These are phyloP conservation scores for Fonsecaea monophora DNA, from an alignment of 2,329 filamentous ascomycete species.

Conservation along the genomic window DNA sequence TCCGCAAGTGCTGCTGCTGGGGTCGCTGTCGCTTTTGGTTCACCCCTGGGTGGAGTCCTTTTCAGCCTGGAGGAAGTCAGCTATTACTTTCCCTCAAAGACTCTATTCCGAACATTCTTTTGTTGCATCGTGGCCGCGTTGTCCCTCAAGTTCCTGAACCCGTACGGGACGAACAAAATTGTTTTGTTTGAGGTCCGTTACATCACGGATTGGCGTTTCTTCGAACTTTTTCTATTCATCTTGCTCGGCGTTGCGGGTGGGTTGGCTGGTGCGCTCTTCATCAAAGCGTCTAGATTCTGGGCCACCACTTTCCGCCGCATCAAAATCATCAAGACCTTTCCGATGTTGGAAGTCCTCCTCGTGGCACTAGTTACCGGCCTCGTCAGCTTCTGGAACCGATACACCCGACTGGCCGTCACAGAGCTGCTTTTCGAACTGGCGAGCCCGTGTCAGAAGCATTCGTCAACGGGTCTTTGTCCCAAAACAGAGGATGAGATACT, in stretches of 20 bases:
- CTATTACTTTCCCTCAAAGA: slow-evolving; percentile 98
- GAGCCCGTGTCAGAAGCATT: slow-evolving; percentile 79
- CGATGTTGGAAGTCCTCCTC: slow-evolving; percentile 83
- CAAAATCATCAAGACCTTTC: slow-evolving; percentile 77
- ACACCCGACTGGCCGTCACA: slow-evolving; percentile 87
- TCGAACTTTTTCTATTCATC: slow-evolving; percentile 85
- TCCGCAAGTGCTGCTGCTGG: slow-evolving; percentile 90
- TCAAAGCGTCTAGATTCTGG: slow-evolving; percentile 93
- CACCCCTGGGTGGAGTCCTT: slow-evolving; percentile 85
- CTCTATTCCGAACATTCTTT: slow-evolving; percentile 95
- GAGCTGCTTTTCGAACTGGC: slow-evolving; percentile 90
- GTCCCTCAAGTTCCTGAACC: slow-evolving; percentile 92
- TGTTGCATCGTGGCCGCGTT: slow-evolving; percentile 91
- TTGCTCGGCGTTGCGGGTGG: slow-evolving; percentile 87
- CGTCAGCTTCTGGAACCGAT: slow-evolving; percentile 89
- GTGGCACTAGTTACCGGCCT: slow-evolving; percentile 86
- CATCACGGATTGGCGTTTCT: slow-evolving; percentile 87
- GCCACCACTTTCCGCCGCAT: slow-evolving; percentile 86
- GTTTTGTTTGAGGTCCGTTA: slow-evolving; percentile 96
- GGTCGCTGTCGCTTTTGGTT: slow-evolving; percentile 92
- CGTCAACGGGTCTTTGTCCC: slow-evolving; percentile 81
- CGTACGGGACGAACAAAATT: slow-evolving; percentile 94
- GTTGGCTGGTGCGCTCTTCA: slow-evolving; percentile 85
- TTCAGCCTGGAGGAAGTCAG: slow-evolving; percentile 95
- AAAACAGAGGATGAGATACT: slow-evolving; percentile 74